phyloP scores from a whole-genome alignment of 169 alveolate species.

The Miamiensis avidus region DNA sequence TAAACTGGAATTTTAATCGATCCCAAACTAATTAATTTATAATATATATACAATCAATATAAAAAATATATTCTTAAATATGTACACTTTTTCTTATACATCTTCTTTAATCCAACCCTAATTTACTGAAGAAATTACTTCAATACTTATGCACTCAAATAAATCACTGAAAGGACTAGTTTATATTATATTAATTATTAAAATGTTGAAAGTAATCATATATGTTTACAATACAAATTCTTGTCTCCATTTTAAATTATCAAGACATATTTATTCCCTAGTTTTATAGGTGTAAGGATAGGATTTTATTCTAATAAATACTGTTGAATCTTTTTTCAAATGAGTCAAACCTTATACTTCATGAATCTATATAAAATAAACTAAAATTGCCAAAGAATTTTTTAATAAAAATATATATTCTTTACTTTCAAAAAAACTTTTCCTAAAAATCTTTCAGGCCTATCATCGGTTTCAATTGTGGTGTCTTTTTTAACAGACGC shows the following conservation, averaged over 20 bases:
- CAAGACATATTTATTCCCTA: not conserved
- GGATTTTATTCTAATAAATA: not conserved
- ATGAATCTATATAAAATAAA: not conserved
- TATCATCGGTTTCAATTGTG: not conserved
- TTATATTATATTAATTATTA: no score
- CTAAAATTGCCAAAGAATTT: no score
- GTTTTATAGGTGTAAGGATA: not conserved
- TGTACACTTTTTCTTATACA: not conserved
- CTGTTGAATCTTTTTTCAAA: not conserved
- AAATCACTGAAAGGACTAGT: not conserved
- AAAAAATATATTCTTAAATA: no score
- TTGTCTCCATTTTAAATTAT: not conserved
- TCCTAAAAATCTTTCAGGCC: not conserved
- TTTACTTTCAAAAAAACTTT: not conserved
- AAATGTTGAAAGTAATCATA: no score
- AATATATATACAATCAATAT: no score
- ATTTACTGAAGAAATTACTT: not conserved
- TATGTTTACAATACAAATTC: not conserved
- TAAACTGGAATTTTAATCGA: not conserved
- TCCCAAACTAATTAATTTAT: not conserved
- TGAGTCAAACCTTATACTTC: not conserved
- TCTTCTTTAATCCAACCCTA: not conserved
- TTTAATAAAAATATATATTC: no score
- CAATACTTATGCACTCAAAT: not conserved
- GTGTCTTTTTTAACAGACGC: not conserved